Evolutionary conservation across 2,329 filamentous ascomycete genomes (phyloP).

Genomic region (Pyricularia sp.): DNA sequence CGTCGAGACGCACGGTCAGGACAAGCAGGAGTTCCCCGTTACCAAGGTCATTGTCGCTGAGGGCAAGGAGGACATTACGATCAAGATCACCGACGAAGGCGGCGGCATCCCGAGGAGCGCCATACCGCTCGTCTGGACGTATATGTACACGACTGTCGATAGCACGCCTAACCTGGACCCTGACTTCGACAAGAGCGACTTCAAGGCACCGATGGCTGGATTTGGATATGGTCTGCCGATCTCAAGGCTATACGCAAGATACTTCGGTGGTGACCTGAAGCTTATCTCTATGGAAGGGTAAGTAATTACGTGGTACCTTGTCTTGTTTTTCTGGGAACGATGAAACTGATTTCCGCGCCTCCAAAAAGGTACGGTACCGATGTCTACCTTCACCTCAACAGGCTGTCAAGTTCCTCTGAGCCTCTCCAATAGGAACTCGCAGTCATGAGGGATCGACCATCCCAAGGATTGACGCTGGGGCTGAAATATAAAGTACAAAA

Average conservation of each 20-base stretch:
- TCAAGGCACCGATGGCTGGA: slow-evolving; percentile 98
- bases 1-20: slow-evolving; percentile 88
- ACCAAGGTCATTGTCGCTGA: slow-evolving; percentile 97
- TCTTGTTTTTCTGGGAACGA: not conserved
- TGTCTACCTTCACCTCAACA: slow-evolving; percentile 95
- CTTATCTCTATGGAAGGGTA: slow-evolving; percentile 99
- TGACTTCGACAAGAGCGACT: slow-evolving; percentile 97
- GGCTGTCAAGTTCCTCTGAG: slow-evolving; percentile 89
- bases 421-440: slow-evolving; percentile 91
- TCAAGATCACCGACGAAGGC: slow-evolving; percentile 95
- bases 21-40: slow-evolving; percentile 91
- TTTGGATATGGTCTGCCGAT: slow-evolving; percentile 98
- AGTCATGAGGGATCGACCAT: slow-evolving; percentile 68
- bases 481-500: slow-evolving; percentile 53
- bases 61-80: slow-evolving; percentile 96
- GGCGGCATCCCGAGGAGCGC: slow-evolving; percentile 88
- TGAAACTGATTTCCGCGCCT: not conserved
- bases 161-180: slow-evolving; percentile 90
- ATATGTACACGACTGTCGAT: slow-evolving; percentile 99
- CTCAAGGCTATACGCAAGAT: slow-evolving; percentile 84
- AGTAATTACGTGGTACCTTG: slow-evolving; percentile 23
- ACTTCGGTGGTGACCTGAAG: slow-evolving; percentile 96
- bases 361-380: slow-evolving; percentile 80
- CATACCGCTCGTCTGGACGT: slow-evolving; percentile 98
- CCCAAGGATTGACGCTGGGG: slow-evolving; percentile 58